phyloP scores from a whole-genome alignment of 495 filamentous ascomycete genomes.

The Penicillium bovifimosum region DNA sequence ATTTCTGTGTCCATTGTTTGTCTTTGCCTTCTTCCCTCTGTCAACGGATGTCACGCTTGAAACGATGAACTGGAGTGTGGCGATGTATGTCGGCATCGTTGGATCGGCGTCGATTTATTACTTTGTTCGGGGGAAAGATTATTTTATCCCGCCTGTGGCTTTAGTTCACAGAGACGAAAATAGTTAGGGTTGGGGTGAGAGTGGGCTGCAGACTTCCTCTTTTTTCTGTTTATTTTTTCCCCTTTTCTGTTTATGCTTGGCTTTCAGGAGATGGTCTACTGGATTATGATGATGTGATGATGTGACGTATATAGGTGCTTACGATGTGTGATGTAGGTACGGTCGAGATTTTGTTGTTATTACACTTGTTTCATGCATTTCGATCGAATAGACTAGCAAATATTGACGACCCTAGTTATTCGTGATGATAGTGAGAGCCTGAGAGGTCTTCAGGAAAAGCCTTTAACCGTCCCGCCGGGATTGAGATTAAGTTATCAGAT shows the following conservation, averaged over 20 bases:
- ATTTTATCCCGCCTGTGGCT: constrained; percentile 43
- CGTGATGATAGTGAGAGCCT: not conserved
- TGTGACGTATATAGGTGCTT: constrained; percentile 3
- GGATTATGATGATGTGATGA: constrained; percentile 9
- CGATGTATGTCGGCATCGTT: constrained; percentile 43
- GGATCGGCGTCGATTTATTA: constrained; percentile 44
- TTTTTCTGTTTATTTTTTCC: not conserved
- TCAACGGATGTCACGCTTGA: constrained; percentile 32
- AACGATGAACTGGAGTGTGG: constrained; percentile 47
- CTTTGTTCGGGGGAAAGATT: constrained; percentile 32
- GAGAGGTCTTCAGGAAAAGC: too few species aligned
- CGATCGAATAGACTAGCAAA: not conserved
- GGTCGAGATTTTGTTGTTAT: not conserved
- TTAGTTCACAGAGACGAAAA: constrained; percentile 36
- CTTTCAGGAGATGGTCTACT: not conserved
- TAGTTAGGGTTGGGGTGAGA: not conserved
- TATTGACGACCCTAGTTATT: constrained; percentile 2
- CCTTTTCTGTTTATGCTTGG: not conserved
- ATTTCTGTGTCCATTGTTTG: constrained; percentile 43
- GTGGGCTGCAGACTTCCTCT: not conserved
- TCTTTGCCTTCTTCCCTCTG: constrained; percentile 51
- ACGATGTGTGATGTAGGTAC: not conserved
- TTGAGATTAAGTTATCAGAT: constrained; percentile 19
- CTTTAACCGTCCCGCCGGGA: not conserved
- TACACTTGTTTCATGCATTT: not conserved